Percentiles rank a stretch among this genome's conserved stretches.
Evolutionary conservation across 2,329 filamentous ascomycete genomes (phyloP).

Genomic region (Grosmannia penicillata): DNA sequence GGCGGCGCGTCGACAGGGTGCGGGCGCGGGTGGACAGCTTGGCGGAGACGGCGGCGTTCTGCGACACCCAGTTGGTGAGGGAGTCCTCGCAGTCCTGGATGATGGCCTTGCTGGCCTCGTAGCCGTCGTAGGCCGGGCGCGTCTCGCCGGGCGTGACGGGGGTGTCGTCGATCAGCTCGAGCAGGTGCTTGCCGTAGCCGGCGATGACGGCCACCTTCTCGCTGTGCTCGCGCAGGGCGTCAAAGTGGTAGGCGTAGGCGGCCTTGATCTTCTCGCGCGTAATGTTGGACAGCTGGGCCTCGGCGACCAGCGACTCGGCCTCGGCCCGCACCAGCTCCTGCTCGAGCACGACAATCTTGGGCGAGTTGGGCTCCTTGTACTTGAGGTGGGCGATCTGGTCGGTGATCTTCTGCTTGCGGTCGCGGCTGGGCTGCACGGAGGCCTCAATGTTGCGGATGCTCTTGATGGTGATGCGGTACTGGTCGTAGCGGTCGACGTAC

Average conservation of each 20-base stretch:
- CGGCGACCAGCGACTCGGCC: slow-evolving; percentile 95
- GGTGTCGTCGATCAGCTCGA: slow-evolving; percentile 91
- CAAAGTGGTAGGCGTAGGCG: slow-evolving; percentile 95
- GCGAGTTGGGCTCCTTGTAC: slow-evolving; percentile 98
- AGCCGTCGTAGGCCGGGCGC: slow-evolving; percentile 88
- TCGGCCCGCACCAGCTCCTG: slow-evolving; percentile 97
- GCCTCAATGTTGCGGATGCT: slow-evolving; percentile 98
- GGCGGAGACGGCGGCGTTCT: slow-evolving; percentile 76
- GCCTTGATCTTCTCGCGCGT: slow-evolving; percentile 99
- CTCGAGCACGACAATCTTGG: slow-evolving; percentile 93
- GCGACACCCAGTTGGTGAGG: slow-evolving; percentile 89
- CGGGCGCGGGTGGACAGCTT: slow-evolving; percentile 79
- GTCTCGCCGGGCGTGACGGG: slow-evolving; percentile 96
- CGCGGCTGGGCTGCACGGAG: slow-evolving; percentile 92
- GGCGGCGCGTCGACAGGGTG: slow-evolving; percentile 72
- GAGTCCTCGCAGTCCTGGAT: slow-evolving; percentile 98
- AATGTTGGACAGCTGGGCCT: slow-evolving; percentile 97
- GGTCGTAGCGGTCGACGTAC: slow-evolving; percentile 96
- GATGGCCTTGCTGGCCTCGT: slow-evolving; percentile 96
- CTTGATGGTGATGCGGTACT: slow-evolving; percentile 98
- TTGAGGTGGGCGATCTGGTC: slow-evolving; percentile 98
- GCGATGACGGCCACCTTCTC: slow-evolving; percentile 98
- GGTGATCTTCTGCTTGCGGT: slow-evolving; percentile 98
- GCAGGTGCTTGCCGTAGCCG: slow-evolving; percentile 93
- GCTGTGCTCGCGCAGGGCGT: slow-evolving; percentile 90